Percentiles rank a stretch among this genome's conserved stretches.
Conservation (phyloP, 1,284 basidiomycete species). For the Heterobasidion parviporum region DNA sequence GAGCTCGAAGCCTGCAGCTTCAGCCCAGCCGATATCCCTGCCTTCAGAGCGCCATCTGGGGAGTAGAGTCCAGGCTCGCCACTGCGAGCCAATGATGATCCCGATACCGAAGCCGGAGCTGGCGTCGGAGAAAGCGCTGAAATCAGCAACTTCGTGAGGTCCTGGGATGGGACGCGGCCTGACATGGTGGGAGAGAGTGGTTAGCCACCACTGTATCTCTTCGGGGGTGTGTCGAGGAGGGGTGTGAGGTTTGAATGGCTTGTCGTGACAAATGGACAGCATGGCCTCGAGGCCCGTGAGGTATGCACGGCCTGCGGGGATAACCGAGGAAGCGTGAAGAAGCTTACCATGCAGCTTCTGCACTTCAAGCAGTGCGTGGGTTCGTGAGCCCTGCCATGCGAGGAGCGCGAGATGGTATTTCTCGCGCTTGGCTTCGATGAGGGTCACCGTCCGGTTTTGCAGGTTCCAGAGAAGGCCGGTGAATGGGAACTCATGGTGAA, state of each 20-base stretch:
- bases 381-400: slow-evolving; percentile 9
- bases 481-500: slow-evolving; percentile 8
- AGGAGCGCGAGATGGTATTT: slow-evolving; percentile 10
- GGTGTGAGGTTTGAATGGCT: slow-evolving; percentile 19
- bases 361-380: slow-evolving; percentile 18
- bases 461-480: slow-evolving; percentile 19
- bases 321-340: slow-evolving; percentile 18
- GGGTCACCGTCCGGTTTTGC: slow-evolving; percentile 7
- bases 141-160: slow-evolving; percentile 15
- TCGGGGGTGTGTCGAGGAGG: slow-evolving; percentile 11
- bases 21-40: slow-evolving; percentile 19
- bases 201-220: slow-evolving; percentile 32
- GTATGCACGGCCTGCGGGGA: slow-evolving; percentile 22
- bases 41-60: slow-evolving; percentile 22
- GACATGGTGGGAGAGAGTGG: slow-evolving; percentile 9
- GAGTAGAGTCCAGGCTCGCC: slow-evolving; percentile 27
- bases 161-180: slow-evolving; percentile 2
- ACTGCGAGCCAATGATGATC: slow-evolving; percentile 23
- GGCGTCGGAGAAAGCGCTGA: slow-evolving; percentile 31
- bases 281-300: slow-evolving; percentile 25
- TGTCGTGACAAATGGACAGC: slow-evolving; percentile 10
- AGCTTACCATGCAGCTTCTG: slow-evolving; percentile 27
- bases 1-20: slow-evolving; percentile 26
- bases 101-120: slow-evolving; percentile 30
- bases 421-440: slow-evolving; percentile 2